These are phyloP conservation scores for Russula virescens DNA, from an alignment of 768 basidiomycete genomes.

Conservation along the genomic window DNA sequence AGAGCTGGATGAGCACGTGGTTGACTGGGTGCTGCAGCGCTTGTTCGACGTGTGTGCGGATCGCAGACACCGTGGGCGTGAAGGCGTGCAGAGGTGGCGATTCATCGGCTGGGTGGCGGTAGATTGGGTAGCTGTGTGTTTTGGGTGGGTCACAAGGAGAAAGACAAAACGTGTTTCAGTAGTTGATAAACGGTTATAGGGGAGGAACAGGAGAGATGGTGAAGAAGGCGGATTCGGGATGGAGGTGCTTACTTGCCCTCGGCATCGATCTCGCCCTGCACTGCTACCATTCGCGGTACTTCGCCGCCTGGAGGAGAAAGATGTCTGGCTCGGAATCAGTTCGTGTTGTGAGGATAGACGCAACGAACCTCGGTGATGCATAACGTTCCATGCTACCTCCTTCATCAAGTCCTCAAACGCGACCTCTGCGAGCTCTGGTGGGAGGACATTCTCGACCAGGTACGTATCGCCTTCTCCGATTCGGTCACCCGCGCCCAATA, in stretches of 20 bases:
- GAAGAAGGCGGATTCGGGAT: not conserved
- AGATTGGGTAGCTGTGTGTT: conserved; percentile 58
- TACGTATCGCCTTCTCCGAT: conserved; percentile 67
- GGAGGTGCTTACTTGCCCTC: conserved; percentile 41
- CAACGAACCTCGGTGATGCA: conserved; percentile 65
- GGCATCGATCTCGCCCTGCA: conserved; percentile 47
- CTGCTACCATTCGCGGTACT: conserved; percentile 60
- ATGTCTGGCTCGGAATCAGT: not conserved
- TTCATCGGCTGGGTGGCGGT: conserved; percentile 77
- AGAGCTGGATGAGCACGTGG: conserved; percentile 73
- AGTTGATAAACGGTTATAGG: not conserved
- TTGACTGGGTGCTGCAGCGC: conserved; percentile 63
- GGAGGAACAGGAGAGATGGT: not conserved
- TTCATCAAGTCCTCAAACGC: conserved; percentile 54
- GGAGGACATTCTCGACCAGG: conserved; percentile 54
- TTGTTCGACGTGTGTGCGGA: conserved; percentile 57
- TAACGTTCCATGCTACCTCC: conserved; percentile 68
- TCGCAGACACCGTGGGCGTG: conserved; percentile 59
- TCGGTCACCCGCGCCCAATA: conserved; percentile 28
- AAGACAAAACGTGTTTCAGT: not conserved
- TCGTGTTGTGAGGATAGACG: conserved; percentile 7
- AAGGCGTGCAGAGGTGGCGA: conserved; percentile 64
- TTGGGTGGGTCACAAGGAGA: not conserved
- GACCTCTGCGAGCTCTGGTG: conserved; percentile 45
- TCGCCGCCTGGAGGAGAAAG: conserved; percentile 51